Evolutionary conservation across 305 asterid species (phyloP).

Genomic region (Caryopteris hybrid): DNA sequence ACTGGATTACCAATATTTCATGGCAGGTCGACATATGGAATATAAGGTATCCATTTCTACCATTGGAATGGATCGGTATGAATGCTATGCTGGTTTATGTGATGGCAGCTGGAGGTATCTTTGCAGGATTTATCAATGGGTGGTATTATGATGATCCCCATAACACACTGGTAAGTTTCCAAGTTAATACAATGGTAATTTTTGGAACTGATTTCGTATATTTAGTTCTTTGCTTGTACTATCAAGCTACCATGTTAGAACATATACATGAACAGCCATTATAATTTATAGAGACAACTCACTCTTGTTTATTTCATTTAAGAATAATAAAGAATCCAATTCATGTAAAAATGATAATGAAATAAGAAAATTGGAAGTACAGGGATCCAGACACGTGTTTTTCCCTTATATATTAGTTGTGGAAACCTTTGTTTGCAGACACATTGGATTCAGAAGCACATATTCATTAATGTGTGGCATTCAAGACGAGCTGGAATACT

Average conservation of each 20-base stretch:
- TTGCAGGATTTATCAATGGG: constrained; percentile 77
- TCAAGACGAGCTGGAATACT: constrained; percentile 61
- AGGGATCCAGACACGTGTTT: too few relatives aligned
- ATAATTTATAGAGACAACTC: neutral
- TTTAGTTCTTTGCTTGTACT: neutral
- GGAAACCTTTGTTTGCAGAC: constrained; percentile 32
- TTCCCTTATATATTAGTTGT: neutral
- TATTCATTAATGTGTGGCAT: constrained; percentile 64
- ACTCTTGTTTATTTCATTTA: too few relatives aligned
- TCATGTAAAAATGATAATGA: too few relatives aligned
- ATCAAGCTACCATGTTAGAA: too few relatives aligned
- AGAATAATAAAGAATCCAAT: too few relatives aligned
- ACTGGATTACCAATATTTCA: neutral
- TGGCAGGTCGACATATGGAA: constrained; percentile 60
- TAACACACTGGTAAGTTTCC: constrained; percentile 43
- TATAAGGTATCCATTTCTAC: constrained; percentile 39
- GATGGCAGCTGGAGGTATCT: constrained; percentile 67
- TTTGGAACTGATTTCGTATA: neutral
- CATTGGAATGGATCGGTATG: constrained; percentile 80
- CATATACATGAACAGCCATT: neutral
- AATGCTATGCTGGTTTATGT: constrained; percentile 82
- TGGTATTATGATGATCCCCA: constrained; percentile 65
- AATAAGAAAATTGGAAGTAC: too few relatives aligned
- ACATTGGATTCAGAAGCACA: constrained; percentile 70
- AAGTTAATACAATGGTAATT: neutral